A percentile compares a stretch with the other conserved stretches of the same genome.
These are phyloP conservation scores for Serendipita sp. DNA, from an alignment of 768 basidiomycete species.

Conservation along the genomic window DNA sequence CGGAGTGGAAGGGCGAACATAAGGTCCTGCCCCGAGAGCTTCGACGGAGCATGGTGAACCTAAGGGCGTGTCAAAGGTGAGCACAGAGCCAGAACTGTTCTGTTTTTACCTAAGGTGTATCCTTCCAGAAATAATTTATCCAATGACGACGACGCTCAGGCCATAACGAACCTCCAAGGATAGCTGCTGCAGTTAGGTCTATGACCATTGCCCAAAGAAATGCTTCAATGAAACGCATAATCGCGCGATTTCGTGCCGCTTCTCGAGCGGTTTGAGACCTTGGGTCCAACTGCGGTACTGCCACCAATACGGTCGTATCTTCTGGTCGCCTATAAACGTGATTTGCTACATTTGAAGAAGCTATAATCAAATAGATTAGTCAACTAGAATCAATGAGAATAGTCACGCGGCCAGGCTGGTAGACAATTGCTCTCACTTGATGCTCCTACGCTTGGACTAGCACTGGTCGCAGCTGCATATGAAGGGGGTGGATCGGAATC, in stretches of 20 bases:
- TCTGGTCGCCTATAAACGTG: too few species aligned
- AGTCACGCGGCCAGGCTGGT: too few species aligned
- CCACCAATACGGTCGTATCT: slow-evolving; percentile 8
- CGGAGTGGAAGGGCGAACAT: too few species aligned
- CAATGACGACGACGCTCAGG: slow-evolving; percentile 15
- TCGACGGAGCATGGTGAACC: too few species aligned
- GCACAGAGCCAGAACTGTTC: too few species aligned
- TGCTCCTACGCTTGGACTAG: not conserved
- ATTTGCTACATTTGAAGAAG: too few species aligned
- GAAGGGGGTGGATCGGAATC: slow-evolving; percentile 1
- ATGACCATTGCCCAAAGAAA: slow-evolving; percentile 26
- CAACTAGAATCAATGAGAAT: too few species aligned
- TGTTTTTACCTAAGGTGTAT: not conserved
- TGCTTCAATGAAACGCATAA: slow-evolving; percentile 30
- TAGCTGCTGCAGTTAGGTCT: slow-evolving; percentile 18
- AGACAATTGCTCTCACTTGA: not conserved
- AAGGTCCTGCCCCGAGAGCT: too few species aligned
- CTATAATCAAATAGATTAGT: too few species aligned
- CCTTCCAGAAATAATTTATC: slow-evolving; percentile 1
- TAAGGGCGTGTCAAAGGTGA: too few species aligned
- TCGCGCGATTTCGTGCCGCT: slow-evolving; percentile 26
- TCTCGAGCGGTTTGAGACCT: slow-evolving; percentile 25
- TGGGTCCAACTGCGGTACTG: slow-evolving; percentile 32
- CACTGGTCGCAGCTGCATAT: not conserved
- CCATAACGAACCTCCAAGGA: slow-evolving; percentile 15